phyloP scores from a whole-genome alignment of 495 filamentous ascomycete genomes.

The Penicillium samsonianum region DNA sequence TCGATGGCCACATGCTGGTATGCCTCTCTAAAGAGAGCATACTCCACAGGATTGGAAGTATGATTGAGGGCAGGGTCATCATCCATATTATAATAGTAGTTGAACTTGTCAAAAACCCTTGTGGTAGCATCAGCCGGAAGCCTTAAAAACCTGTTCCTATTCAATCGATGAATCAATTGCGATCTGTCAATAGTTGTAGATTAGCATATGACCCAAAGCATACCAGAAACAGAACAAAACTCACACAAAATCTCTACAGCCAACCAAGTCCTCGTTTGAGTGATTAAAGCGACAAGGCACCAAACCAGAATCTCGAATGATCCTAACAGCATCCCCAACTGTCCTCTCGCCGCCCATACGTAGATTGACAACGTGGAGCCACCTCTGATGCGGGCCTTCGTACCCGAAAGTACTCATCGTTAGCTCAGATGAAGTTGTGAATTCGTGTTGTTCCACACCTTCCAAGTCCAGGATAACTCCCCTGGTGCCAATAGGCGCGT shows the following conservation, averaged over 20 bases:
- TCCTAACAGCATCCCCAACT: background rate
- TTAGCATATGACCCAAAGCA: background rate
- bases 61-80: background rate
- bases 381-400: background rate
- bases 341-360: background rate
- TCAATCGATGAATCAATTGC: background rate
- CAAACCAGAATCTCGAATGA: background rate
- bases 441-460: background rate
- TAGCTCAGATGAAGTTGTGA: background rate
- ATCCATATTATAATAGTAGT: background rate
- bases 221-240: background rate
- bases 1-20: background rate
- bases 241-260: constrained; percentile 1
- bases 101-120: background rate
- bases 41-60: background rate
- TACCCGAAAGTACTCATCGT: background rate
- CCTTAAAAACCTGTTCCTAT: background rate
- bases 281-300: background rate
- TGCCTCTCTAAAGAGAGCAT: background rate
- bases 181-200: background rate
- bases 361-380: background rate
- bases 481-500: background rate
- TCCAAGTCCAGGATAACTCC: background rate
- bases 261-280: background rate
- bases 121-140: background rate